Evolutionary conservation across 345 rosid genomes (phyloP), one percentile per base, ranked within the genome.

Genomic region (Hibiscus trionum): DNA sequence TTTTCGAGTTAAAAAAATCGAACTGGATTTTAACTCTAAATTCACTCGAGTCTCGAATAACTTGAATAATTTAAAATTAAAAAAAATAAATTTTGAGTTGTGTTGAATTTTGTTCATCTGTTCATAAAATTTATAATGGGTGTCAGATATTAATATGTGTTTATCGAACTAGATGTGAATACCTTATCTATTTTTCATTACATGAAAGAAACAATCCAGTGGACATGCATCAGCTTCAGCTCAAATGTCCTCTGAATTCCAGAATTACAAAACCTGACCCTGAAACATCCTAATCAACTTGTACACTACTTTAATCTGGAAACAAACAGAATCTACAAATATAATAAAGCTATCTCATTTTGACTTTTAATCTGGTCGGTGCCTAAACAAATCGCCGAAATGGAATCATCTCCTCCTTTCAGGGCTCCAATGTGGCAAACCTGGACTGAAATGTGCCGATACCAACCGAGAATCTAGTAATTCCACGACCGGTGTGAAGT

Each of bases 401-500:
- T 16, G 21, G 15, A 72, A 72, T 73, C 71, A 64, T 35, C 70
- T 37, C 31, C 88, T 84, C 64, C 93, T 84, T 77, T 86, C 93
- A 66, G 93, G 89, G 67, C 85, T 84, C 97, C 99, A 95, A 59
- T 80, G 85, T 49, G 99, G 99, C 80, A 79, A 72, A 7, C 81
- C 79, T 27, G 82, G 89, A 84, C 97, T 95, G 69, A 92, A 89
- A 77, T 92, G 90, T 46, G 81, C 71, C 53, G 96, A 86, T 58
- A 84, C 84, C 57, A 88, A 88, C 75, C 96, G 84, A 11, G 90
- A 89, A 82, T 92, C 97, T 6, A 95, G 90, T 70, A 95, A 68
- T 80, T 95, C 97, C 87, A 90, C 80, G 10, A 92, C 90, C 4
- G 99, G 97, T 6, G 90, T 88, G 72, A 84, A 92, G 79, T 86